Base-by-base conservation (phyloP, 805 yeast species). In the Teunomyces barrocoloradensis region DNA sequence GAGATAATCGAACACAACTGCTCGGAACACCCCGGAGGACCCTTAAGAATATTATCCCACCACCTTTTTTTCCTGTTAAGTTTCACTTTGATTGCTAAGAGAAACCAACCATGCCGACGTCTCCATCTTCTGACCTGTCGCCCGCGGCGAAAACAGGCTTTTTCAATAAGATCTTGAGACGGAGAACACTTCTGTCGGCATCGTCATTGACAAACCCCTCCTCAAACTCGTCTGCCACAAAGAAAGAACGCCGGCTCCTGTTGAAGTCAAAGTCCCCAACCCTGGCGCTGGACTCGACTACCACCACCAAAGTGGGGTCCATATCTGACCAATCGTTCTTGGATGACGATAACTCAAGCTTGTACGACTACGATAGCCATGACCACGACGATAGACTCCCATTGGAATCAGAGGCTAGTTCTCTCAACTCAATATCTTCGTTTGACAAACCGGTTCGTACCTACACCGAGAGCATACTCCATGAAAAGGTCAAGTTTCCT, bases 351-450 rank as follows among this genome's bases (percentile, higher is more conserved):
- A 59, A 56, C 36, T 50, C 55, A 1, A 56, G 59, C 42, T 52
- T 65, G 6, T 58, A 52, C 44, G 60, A 61, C 42, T 58, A 61
- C 28, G 68, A 58, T 29, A 64, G 58, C 45, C 55, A 48, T 30
- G 53, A 58, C 45, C 55, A 46, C 29, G 53, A 36, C 6, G 44
- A 48, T 36, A 13, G 29, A 7, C 40, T 20, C 5, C 29, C 28
- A 7, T 23, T 37, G 5, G 40, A 37, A 23, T 36, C 42, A 33
- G 42, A 36, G 20, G 32, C 41, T 5, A 33, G 30, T 10, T 32
- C 32, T 11, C 18, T 43, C 12, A 17, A 34, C 27, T 34, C 35
- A 15, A 13, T 34, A 10, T 36, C 32, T 18, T 40, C 43, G 11
- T 37, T n/a, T 13, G 40, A 37, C 11, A 37, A 37, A 13, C 40